These are phyloP conservation scores for Stromatinia cepivora DNA, from an alignment of 2,329 filamentous ascomycete species.

Conservation along the genomic window DNA sequence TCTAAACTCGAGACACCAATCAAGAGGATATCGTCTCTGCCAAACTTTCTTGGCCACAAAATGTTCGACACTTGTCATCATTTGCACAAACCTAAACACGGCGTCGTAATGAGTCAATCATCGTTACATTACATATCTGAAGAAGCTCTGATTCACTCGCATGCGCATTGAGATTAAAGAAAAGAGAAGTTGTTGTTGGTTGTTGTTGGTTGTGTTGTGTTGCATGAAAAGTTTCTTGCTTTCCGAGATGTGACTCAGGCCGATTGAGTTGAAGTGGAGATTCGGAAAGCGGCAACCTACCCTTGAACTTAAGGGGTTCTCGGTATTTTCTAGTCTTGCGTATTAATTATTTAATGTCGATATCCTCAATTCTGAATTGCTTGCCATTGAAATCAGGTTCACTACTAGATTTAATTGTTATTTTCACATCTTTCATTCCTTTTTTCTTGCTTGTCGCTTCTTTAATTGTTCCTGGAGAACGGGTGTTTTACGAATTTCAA, in stretches of 20 bases:
- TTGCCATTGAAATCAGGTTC: not conserved
- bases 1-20: not conserved
- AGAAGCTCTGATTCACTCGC: not conserved
- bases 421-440: not conserved
- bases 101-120: not conserved
- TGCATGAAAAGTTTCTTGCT: not conserved
- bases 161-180: not conserved
- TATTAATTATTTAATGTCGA: not conserved
- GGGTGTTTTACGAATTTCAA: not conserved
- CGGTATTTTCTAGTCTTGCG: not conserved
- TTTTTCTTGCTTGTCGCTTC: not conserved
- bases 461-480: not conserved
- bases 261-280: not conserved
- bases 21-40: not conserved
- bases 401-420: not conserved
- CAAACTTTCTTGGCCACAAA: not conserved
- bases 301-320: not conserved
- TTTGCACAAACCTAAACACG: not conserved
- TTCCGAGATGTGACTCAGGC: conserved; percentile 14
- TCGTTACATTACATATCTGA: not conserved
- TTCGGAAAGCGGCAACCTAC: not conserved
- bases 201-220: not conserved
- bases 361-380: not conserved
- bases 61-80: not conserved
- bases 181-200: not conserved